Evolutionary conservation across 1,284 basidiomycete genomes (phyloP), one percentile per base, ranked within the genome.

Genomic region (Irpex sp.): DNA sequence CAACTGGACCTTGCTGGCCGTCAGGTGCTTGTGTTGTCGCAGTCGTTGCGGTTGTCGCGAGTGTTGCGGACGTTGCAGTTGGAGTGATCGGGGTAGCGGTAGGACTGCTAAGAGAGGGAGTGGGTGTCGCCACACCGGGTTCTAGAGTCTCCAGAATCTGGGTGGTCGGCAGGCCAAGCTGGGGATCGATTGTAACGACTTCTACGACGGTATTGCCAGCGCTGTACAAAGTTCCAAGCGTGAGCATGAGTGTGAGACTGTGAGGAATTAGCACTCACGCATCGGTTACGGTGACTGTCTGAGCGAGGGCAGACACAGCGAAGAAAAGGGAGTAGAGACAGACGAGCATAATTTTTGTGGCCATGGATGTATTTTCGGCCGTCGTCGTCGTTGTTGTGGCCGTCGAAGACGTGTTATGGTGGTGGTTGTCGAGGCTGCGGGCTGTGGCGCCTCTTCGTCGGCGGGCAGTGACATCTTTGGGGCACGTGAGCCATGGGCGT

Each of bases 141-240:
- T 60, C 37, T 34, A 62, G n/a, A 6, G 63, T 64, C 58, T 65
- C 87, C 86, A 88, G 60, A 5, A 76, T 77, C 37, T 72, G 65
- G 3, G 88, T 88, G 0, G 75, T 74, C 1, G 78, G 71, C 15
- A 78, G 15, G 26, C 83, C 85, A 11, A 70, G 62, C 4, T 68
- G 64, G 3, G 71, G 71, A 68, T 86, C 79, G 17, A 75, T 68
- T 7, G 84, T 82, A 62, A 85, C 61, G 56, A 81, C 76, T 65
- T 85, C 79, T 38, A 88, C 79, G 56, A 91, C 75, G 0, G 85
- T 81, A 31, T 78, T 69, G 9, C 88, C 89, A 55, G 74, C 71
- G 4, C 85, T 89, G 61, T 36, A 47, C 64, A 51, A 13, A 21
- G 61, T 11, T 11, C 8, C 15, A 15, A 44, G 40, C 40, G 15